Evolutionary conservation across 1,284 basidiomycete species (phyloP), one percentile per base, ranked within the genome.

Genomic region (Rhizoctonia solani): DNA sequence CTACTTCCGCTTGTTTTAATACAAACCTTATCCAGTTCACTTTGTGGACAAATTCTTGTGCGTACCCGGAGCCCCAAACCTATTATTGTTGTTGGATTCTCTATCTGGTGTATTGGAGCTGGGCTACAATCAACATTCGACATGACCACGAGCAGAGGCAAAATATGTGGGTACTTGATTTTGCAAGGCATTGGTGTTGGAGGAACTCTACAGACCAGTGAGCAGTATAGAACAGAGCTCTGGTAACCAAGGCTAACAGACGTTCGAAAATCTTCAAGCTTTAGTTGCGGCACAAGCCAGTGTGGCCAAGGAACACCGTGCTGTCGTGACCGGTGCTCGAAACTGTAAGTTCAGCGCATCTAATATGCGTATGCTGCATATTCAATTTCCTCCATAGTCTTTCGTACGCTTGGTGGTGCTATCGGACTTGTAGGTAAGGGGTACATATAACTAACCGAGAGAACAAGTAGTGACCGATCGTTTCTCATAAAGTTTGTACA

Each of bases 401-500:
- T 66, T 39, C 65, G 65, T 4, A 55, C 65, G 53, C 44, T 66
- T 32, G 65, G 65, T 55, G 65, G 65, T 49, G 65, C 65, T 9
- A 27, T 66, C 23, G 65, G 65, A 1, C 53, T 66, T 4, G 65
- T 66, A 39, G 65, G 65, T 19, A 49, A 47, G 53, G 11, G 11
- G 14, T 21, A 4, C 5, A 44, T 44, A 41, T 9, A n/a, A 8
- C 13, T 46, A n/a, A 8, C 13, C 34, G 32, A 11, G 32, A 34
- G 32, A 11, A 11, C 4, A 34, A 34, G 32, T 11, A 34, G 4
- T 34, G 11, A 34, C 32, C 11, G 11, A 4, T 34, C 4, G 32
- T 34, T 11, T 34, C 19, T 9, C 21, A 25, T 16, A 25, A 21
- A 23, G 65, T 55, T 6, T 66, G 65, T 23, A 66, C 65, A 4